A percentile compares a stretch with the other conserved stretches of the same genome.
Conservation (phyloP, 139 green algal species). For the Volvox reticuliferus region DNA sequence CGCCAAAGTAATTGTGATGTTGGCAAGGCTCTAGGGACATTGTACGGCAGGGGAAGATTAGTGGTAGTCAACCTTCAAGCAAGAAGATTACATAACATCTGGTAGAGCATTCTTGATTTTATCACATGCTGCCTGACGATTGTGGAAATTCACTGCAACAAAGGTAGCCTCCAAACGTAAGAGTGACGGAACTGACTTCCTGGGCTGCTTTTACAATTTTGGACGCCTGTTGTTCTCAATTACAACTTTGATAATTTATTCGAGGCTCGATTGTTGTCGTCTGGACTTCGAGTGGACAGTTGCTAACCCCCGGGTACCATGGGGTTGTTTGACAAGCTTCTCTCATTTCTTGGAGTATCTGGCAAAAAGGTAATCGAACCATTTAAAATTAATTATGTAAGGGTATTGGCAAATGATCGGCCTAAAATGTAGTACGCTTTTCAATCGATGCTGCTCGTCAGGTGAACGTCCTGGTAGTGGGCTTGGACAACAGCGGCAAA, state of each 20-base stretch:
- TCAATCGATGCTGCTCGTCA: constrained; percentile 42
- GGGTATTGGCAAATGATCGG: background rate
- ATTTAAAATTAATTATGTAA: background rate
- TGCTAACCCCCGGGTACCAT: background rate
- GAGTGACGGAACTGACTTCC: no score
- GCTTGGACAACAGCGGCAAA: constrained; percentile 89
- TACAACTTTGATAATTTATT: no score
- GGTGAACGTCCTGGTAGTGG: constrained; percentile 86
- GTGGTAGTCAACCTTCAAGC: background rate
- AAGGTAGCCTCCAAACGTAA: no score
- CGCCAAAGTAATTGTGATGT: no score
- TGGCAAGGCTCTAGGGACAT: background rate
- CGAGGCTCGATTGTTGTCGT: no score
- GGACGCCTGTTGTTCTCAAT: no score
- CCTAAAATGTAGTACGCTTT: no score
- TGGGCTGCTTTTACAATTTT: no score
- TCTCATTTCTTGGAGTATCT: constrained; percentile 37
- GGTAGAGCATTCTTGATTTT: no score
- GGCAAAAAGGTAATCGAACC: constrained; percentile 42
- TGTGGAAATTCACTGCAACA: no score
- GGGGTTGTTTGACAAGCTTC: constrained; percentile 47
- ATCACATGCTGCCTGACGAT: no score
- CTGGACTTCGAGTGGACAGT: constrained; percentile 13
- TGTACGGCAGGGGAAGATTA: background rate
- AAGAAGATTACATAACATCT: no score